These are phyloP conservation scores for Peronospora destructor DNA, from an alignment of 352 stramenopile genomes.

Conservation along the genomic window DNA sequence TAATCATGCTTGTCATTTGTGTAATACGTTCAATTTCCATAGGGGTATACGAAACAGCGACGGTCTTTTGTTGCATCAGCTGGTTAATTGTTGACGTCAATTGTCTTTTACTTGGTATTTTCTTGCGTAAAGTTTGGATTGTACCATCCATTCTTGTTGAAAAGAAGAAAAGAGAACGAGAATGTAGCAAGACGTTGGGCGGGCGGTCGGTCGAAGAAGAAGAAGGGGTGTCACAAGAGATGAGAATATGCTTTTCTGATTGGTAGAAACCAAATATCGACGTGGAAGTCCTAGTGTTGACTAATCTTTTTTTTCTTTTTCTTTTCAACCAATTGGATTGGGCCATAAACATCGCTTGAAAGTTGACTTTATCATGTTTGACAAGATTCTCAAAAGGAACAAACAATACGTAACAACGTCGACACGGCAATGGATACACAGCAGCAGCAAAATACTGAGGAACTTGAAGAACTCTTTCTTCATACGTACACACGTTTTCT, in stretches of 20 bases:
- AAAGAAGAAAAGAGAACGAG: too few relatives aligned
- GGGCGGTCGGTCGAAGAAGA: too few relatives aligned
- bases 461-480: conserved; percentile 45
- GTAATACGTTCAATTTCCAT: conserved; percentile 71
- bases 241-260: background rate
- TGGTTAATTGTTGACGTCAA: conserved; percentile 55
- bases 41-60: conserved; percentile 66
- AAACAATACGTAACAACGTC: too few relatives aligned
- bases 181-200: too few relatives aligned
- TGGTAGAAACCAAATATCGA: conserved; percentile 4
- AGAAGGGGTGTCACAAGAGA: conserved; percentile 10
- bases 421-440: too few relatives aligned
- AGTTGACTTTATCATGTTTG: background rate
- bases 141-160: conserved; percentile 46
- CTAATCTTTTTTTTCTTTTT: too few relatives aligned
- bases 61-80: conserved; percentile 76
- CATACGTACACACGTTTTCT: conserved; percentile 44
- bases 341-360: background rate
- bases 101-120: conserved; percentile 69
- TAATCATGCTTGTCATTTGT: conserved; percentile 61
- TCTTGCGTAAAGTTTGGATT: conserved; percentile 54
- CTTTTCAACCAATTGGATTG: background rate
- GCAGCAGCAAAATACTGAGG: conserved; percentile 19
- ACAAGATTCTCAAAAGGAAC: too few relatives aligned
- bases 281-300: too few relatives aligned